Percentiles rank a stretch among this genome's conserved stretches.
These are phyloP conservation scores for Phytophthora pseudosyringae DNA, from an alignment of 352 stramenopile species.

Conservation along the genomic window DNA sequence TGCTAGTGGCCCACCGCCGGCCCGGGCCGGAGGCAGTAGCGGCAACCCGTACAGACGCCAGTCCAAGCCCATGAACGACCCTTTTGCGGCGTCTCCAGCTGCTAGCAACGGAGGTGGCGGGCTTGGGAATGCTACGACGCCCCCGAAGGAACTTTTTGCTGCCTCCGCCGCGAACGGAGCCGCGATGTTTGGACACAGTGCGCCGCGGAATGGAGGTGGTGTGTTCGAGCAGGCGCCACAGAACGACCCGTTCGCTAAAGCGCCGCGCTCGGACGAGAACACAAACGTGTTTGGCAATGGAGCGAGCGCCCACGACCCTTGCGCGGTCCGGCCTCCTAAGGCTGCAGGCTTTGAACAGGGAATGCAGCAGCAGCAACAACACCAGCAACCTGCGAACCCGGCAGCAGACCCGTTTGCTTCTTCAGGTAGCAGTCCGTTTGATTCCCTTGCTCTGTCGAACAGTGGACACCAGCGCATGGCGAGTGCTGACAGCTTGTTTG, in stretches of 20 bases:
- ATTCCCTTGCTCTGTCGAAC: constrained; percentile 18
- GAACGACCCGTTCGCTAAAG: constrained; percentile 14
- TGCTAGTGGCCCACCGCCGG: constrained; percentile 23
- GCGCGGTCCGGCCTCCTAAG: constrained; percentile 16
- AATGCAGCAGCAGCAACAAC: not conserved
- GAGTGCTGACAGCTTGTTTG: constrained; percentile 42
- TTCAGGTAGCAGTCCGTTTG: constrained; percentile 28
- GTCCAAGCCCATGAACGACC: constrained; percentile 5
- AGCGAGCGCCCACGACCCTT: constrained; percentile 20
- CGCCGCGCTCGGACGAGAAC: constrained; percentile 18
- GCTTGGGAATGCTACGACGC: constrained; percentile 1
- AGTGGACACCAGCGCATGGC: constrained; percentile 15
- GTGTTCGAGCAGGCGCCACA: not conserved
- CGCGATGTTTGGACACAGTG: not conserved
- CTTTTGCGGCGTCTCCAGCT: not conserved
- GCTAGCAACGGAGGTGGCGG: constrained; percentile 12
- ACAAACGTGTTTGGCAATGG: constrained; percentile 20
- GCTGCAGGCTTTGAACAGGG: constrained; percentile 10
- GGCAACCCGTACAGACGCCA: constrained; percentile 30
- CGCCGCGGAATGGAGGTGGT: not conserved
- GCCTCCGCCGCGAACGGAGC: not conserved
- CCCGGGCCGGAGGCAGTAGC: constrained; percentile 5
- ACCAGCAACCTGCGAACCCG: constrained; percentile 5
- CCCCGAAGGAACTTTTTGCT: constrained; percentile 15
- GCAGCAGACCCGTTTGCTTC: constrained; percentile 26